These are phyloP conservation scores for Microsporum ferrugineum DNA, from an alignment of 2,329 filamentous ascomycete species.

Conservation along the genomic window DNA sequence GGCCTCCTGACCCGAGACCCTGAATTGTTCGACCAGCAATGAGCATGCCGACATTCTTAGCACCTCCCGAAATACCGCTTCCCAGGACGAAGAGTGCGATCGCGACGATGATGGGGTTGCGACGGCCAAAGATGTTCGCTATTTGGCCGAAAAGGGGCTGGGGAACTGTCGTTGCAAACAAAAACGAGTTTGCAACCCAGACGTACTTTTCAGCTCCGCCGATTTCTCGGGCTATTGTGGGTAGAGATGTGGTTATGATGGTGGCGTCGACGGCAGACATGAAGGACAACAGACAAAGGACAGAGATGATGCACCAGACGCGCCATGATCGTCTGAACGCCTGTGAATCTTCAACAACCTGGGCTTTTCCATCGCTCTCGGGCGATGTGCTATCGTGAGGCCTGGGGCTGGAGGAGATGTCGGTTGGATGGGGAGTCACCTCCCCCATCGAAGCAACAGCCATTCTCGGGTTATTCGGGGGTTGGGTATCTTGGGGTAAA, in stretches of 20 bases:
- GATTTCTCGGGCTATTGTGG: constrained; percentile 25
- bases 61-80: constrained; percentile 41
- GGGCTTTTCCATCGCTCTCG: neutral
- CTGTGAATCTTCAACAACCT: neutral
- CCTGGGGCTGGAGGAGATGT: neutral
- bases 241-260: constrained; percentile 31
- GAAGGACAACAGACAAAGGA: constrained; percentile 11
- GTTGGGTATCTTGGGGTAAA: too few species aligned
- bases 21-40: constrained; percentile 40
- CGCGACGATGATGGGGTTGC: constrained; percentile 29
- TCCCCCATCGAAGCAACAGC: neutral
- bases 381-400: neutral
- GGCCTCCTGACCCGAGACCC: constrained; percentile 40
- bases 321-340: neutral
- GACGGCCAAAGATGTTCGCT: constrained; percentile 42
- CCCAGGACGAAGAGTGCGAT: constrained; percentile 40
- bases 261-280: constrained; percentile 28
- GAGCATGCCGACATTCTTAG: constrained; percentile 33
- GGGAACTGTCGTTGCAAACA: constrained; percentile 21
- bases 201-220: constrained; percentile 22
- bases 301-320: constrained; percentile 5
- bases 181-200: constrained; percentile 25
- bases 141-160: constrained; percentile 43
- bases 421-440: too few species aligned
- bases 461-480: neutral